phyloP scores from a whole-genome alignment of 441 rosid species.

The Theobroma grandiflorum region DNA sequence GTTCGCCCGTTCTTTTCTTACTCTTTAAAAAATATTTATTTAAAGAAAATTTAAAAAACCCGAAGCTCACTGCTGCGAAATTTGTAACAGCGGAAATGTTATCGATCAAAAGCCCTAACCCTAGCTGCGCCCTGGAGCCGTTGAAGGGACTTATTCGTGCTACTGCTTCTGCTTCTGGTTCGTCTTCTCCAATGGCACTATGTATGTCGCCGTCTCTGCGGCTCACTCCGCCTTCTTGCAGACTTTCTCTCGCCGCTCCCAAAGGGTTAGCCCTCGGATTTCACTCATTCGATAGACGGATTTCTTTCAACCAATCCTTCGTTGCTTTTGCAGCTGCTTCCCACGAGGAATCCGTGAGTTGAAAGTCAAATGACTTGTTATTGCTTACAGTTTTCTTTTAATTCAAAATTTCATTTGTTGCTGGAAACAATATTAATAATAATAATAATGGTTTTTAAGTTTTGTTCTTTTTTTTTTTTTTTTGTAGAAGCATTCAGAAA shows the following conservation, averaged over 20 bases:
- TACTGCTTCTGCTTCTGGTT: slow-evolving; percentile 4
- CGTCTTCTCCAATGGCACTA: slow-evolving; percentile 29
- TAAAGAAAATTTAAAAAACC: not conserved
- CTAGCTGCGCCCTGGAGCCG: slow-evolving; percentile 25
- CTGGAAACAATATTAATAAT: not conserved
- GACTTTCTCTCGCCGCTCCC: slow-evolving; percentile 35
- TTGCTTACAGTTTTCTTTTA: not conserved
- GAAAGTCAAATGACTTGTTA: not conserved
- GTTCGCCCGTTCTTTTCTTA: not conserved
- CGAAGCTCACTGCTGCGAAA: not conserved
- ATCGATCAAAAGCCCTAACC: slow-evolving; percentile 52
- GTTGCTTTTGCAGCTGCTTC: slow-evolving; percentile 64
- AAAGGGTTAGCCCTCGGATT: slow-evolving; percentile 46
- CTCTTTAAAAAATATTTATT: not conserved
- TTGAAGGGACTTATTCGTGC: slow-evolving; percentile 36
- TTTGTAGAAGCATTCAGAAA: slow-evolving; percentile 56
- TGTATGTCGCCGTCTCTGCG: slow-evolving; percentile 37
- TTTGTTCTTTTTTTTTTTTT: not conserved
- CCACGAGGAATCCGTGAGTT: slow-evolving; percentile 77
- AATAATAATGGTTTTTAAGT: not conserved
- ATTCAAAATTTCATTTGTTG: not conserved
- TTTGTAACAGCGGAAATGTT: slow-evolving; percentile 39
- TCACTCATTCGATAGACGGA: slow-evolving; percentile 37
- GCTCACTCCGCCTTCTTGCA: slow-evolving; percentile 35
- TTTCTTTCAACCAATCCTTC: slow-evolving; percentile 36